phyloP scores from a whole-genome alignment of 208 protist genomes.

The Porcisia hertigi region DNA sequence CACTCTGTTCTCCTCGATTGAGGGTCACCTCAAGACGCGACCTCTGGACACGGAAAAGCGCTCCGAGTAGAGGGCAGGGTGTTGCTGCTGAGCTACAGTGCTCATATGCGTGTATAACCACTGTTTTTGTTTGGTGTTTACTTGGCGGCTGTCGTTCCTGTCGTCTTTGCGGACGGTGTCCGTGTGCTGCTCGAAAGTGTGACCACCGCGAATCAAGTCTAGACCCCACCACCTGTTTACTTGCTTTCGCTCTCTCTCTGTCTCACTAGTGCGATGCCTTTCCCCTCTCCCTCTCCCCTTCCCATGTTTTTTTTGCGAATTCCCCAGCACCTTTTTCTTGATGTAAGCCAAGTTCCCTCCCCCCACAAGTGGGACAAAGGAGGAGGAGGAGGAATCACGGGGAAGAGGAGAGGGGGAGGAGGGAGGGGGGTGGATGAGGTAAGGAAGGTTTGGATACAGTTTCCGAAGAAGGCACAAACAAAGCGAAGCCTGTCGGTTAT shows the following conservation, averaged over 20 bases:
- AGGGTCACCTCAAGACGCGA: conserved; percentile 18
- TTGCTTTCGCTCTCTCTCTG: neutral
- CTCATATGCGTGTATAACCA: neutral
- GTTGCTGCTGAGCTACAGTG: neutral
- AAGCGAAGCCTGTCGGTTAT: neutral
- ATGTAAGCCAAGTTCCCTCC: neutral
- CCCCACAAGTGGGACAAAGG: neutral
- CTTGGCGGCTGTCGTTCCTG: neutral
- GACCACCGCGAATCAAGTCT: neutral
- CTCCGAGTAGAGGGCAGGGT: neutral
- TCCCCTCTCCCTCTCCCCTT: neutral
- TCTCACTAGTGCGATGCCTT: neutral
- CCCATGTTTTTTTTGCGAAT: neutral
- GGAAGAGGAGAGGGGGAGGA: neutral
- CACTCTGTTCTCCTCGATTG: conserved; percentile 33
- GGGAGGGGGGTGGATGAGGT: neutral
- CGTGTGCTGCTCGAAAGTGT: too few relatives aligned
- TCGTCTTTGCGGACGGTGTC: neutral
- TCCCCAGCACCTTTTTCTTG: neutral
- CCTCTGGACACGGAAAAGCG: conserved; percentile 4
- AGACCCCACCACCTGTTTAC: neutral
- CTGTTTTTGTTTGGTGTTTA: neutral
- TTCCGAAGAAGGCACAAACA: neutral
- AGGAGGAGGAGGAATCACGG: neutral
- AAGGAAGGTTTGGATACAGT: neutral